Evolutionary conservation across 2,329 filamentous ascomycete genomes (phyloP), one percentile per base, ranked within the genome.

Genomic region (Ascochyta rabiei): DNA sequence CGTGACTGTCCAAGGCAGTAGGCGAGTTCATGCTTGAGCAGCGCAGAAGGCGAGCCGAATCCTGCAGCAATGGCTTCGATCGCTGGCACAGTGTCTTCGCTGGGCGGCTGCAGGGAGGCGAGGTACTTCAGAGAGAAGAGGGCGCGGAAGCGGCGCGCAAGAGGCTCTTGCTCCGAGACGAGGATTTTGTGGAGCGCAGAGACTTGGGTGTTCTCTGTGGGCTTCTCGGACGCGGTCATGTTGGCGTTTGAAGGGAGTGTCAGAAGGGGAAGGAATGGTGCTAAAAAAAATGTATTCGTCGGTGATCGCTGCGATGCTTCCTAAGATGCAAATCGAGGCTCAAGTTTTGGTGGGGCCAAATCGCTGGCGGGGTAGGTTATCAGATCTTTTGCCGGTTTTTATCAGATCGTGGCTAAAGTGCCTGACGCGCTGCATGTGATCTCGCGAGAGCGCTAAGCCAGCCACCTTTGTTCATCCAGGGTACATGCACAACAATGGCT

Each of bases 101-200:
- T 84, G 1, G 84, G 76, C 9, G 84, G 83, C 33, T 82, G 75
- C 61, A 87, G 84, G 54, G 85, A 87, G 42, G 95, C 93, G 57
- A 98, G 81, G 75, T 98, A 90, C 80, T 99, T 99, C 57, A 99
- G 87, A 16, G 93, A 97, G 81, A 99, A 99, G 66, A 99, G 89
- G 38, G 95, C 93, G 68, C 95, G 91, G 79, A 98, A 99, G 61
- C 95, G 91, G 61, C 91, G 83, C 34, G 93, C 89, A 49, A 99
- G 89, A 40, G 93, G 87, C 59, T 90, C 89, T 13, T 84, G 79
- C 79, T 98, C 95, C 43, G 89, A 89, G 67, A 84, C 88, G 56
- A 99, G 86, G 56, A 88, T 89, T 69, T 89, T 84, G 70, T 91
- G 88, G 47, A 96, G 83, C 54, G 82, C 79, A 52, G 80, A 69